Percentiles rank a stretch among this genome's conserved stretches.
Evolutionary conservation across 257 asterid species (phyloP).

Genomic region (Solanum virginianum): DNA sequence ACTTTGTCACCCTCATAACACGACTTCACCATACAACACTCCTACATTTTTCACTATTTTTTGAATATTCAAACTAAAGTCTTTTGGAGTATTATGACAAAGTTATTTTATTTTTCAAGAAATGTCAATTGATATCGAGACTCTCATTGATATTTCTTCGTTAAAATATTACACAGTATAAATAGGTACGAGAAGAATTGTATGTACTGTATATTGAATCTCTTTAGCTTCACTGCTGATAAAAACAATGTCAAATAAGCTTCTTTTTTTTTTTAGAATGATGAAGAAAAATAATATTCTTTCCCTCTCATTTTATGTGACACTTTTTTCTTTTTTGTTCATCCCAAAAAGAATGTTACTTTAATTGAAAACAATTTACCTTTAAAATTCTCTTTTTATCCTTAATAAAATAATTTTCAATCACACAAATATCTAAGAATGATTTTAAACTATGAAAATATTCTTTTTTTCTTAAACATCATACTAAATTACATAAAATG

Average conservation of each 20-base stretch:
- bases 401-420: no score
- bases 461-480: no score
- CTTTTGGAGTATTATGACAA: background rate
- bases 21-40: conserved; percentile 4
- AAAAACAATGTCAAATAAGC: no score
- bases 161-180: background rate
- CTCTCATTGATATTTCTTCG: background rate
- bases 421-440: no score
- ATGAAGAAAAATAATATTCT: background rate
- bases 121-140: background rate
- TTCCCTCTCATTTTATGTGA: rapidly evolving
- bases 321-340: no score
- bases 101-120: background rate
- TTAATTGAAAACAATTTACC: no score
- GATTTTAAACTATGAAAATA: no score
- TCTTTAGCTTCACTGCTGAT: background rate
- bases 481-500: no score
- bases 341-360: no score
- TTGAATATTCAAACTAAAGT: background rate
- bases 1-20: background rate
- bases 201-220: background rate
- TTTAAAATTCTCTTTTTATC: no score
- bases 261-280: background rate
- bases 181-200: no score
- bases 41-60: background rate